Evolutionary conservation across 1,284 basidiomycete genomes (phyloP), one percentile per base, ranked within the genome.

Genomic region (Amylostereum areolatum): DNA sequence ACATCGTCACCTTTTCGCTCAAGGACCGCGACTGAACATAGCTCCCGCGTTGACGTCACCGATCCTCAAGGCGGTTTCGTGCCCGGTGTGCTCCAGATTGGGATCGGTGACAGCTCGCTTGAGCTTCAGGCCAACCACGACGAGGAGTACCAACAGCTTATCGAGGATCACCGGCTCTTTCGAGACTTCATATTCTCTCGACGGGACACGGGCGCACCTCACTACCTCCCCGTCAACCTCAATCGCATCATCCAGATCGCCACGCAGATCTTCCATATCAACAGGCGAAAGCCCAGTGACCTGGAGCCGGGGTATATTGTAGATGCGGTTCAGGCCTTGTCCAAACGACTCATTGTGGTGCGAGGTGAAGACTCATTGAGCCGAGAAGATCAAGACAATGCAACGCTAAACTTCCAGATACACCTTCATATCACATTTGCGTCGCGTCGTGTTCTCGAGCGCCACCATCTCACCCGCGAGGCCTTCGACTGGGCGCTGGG

Each of bases 401-500:
- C 95, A 0, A 96, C 94, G 0, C 70, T 97, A 42, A 83, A 90
- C 12, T 99, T 99, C 82, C 83, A 83, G 55, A 97, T 97, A 75
- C 91, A 95, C 54, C 71, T 97, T 1, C 85, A 92, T n/a, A 87
- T 89, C 2, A 89, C 87, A 2, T 84, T 97, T 50, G 89, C 92
- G 0, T 71, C 87, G 1, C 82, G 92, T 18, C 83, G 85, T 7
- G 89, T 97, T 1, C 66, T 97, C 48, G 92, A 96, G 67, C 81
- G 86, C 57, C 83, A 83, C 64, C 92, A 94, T 62, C 75, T 97
- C 32, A 94, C 86, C 55, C 76, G 79, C 36, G 90, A 96, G 64
- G 95, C 96, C 1, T 98, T 97, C 66, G 93, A 97, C 61, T 99
- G 95, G 95, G 91, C 98, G 3, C 63, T 98, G 51, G 97, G 96